Evolutionary conservation across 1,284 basidiomycete species (phyloP), one percentile per base, ranked within the genome.

Genomic region (Ustilago loliicola): DNA sequence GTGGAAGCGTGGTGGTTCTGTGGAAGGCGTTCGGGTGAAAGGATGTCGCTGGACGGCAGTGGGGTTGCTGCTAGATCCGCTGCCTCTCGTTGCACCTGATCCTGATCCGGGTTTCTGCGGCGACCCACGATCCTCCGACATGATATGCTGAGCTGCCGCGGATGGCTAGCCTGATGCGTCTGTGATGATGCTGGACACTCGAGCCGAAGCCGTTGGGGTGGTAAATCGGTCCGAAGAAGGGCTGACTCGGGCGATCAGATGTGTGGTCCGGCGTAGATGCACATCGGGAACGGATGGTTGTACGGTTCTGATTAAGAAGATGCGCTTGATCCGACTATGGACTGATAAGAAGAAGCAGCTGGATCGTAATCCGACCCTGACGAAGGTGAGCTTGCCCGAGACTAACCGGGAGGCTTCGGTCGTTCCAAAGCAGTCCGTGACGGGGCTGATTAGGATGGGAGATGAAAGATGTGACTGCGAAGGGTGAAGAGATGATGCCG

Each of bases 1-100:
- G 40, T 73, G 67, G 54, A 75, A 65, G 61, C 72, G 72, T 19
- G 72, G 72, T 23, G 72, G 67, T 52, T 75, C 72, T 15, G 60
- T 75, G 15, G 67, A 75, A 2, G 72, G 64, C 5, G 72, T 75
- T 2, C 72, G 63, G 6, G 72, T 67, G 51, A 64, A 75, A 0
- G 67, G 63, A 61, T 75, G 67, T 17, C 64, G 72, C 25, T 75
- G 72, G 7, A 66, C 55, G 3, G 66, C 27, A 2, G 34, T 65
- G 11, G 66, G 61, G 15, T 58, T 65, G 27, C 38, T 48, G 17
- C 8, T 45, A 21, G 61, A 17, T 15, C 60, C 34, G 19, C 32
- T 50, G 19, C 38, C 54, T 6, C 23, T 36, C 36, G 32, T 23
- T 10, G 53, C 21, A 15, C 13, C 25, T 7, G 47, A 45, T 29